Evolutionary conservation across 352 stramenopile species (phyloP), one percentile per base, ranked within the genome.

Genomic region (Globisporangium recalcitrans): DNA sequence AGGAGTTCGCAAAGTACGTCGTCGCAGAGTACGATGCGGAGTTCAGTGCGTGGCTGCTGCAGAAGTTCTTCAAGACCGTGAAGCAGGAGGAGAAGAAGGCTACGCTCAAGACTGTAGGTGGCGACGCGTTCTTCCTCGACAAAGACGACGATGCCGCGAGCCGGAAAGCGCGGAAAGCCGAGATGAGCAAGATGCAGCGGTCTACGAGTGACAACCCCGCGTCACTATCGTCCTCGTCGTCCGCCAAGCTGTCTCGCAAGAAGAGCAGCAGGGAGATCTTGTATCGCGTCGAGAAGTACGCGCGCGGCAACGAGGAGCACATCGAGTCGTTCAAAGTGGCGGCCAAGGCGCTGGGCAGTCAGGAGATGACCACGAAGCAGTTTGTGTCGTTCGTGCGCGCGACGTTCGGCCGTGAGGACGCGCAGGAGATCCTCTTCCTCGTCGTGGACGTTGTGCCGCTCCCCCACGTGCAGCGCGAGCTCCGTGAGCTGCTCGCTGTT

Each of bases 231-330:
- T 54, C 42, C 8, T 52, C 60, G 11, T 29, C 10, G 14, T 21
- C 62, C 27, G 29, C 54, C 14, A 72, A 72, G 5, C 24, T 78
- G 19, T 80, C 73, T 2, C 71, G 72, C 13, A 91, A 89, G 63
- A 79, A 82, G 59, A 84, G 72, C 42, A 87, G 82, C 58, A 78
- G 80, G 36, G 75, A 89, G 69, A 84, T 92, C 36, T 53, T 92
- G 21, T 76, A 85, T 27, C 71, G 70, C n/a, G 80, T 92, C 7
- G 78, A 86, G 52, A 63, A 71, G 53, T 72, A 87, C 11, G 76
- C 80, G 14, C 67, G 66, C 1, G 77, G 75, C n/a, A 67, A 90
- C 49, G n/a, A 65, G 4, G 64, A 80, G 36, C 71, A 68, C 26
- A 72, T 92, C 13, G 54, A 60, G 4, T 69, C 83, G 31, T 92